These are phyloP conservation scores for Aspergillus ruber DNA, from an alignment of 2,329 filamentous ascomycete genomes.

Conservation along the genomic window DNA sequence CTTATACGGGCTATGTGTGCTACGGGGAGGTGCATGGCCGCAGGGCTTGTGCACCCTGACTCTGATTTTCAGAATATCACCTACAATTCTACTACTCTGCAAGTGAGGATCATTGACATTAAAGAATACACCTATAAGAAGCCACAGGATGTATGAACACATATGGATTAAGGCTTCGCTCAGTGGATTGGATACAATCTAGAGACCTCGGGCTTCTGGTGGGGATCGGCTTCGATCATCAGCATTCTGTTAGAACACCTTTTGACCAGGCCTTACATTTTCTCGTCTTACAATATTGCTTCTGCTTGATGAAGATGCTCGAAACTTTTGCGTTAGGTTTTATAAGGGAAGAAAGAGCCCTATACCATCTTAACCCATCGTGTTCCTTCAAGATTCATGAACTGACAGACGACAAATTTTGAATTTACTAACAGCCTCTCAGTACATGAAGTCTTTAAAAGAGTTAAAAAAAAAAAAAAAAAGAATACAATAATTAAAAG, in stretches of 20 bases:
- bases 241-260: neutral
- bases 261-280: neutral
- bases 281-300: neutral
- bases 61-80: neutral
- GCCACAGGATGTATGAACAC: neutral
- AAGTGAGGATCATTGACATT: neutral
- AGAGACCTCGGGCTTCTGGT: neutral
- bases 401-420: no score
- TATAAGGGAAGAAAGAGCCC: no score
- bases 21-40: neutral
- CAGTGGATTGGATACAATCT: neutral
- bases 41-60: neutral
- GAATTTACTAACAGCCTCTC: no score
- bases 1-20: neutral
- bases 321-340: no score
- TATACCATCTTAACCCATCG: no score
- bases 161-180: neutral
- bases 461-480: no score
- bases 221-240: neutral
- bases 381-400: no score
- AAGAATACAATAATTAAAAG: no score
- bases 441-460: no score
- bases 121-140: neutral
- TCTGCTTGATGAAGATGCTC: neutral
- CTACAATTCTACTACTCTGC: neutral